Percentiles rank a stretch among this genome's conserved stretches.
Evolutionary conservation across 345 rosid species (phyloP).

Genomic region (Citrus trifoliata): DNA sequence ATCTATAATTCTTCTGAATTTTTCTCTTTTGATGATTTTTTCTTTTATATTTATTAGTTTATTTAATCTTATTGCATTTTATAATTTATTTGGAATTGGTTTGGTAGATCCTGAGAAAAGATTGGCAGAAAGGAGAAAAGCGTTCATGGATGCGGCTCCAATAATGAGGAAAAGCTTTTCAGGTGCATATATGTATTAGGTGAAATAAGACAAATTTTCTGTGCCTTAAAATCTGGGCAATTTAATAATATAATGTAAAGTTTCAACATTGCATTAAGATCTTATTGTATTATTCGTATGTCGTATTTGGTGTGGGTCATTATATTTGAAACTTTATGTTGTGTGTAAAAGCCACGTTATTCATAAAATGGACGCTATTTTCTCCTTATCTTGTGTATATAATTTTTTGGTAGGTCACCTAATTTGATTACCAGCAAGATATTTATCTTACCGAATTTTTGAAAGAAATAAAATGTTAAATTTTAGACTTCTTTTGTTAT

Average conservation of each 20-base stretch:
- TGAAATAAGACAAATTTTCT: slow-evolving; percentile 9
- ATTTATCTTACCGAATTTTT: slow-evolving; percentile 2
- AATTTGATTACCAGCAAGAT: slow-evolving; percentile 10
- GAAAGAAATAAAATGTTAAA: slow-evolving; percentile 7
- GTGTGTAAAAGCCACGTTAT: too few species aligned
- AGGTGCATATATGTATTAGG: slow-evolving; percentile 37
- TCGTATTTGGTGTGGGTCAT: slow-evolving; percentile 3
- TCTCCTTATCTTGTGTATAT: background rate
- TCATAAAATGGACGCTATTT: too few species aligned
- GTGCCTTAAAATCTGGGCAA: background rate
- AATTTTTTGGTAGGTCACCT: slow-evolving; percentile 56
- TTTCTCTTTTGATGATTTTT: background rate
- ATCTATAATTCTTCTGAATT: too few species aligned
- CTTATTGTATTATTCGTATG: slow-evolving; percentile 6
- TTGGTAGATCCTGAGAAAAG: slow-evolving; percentile 47
- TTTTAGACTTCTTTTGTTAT: slow-evolving; percentile 5
- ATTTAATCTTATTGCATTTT: background rate
- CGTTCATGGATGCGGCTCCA: slow-evolving; percentile 49
- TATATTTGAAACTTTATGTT: background rate
- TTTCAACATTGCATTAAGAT: background rate
- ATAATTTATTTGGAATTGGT: slow-evolving; percentile 10
- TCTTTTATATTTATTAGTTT: background rate
- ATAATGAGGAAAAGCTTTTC: slow-evolving; percentile 56
- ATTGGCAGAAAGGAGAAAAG: slow-evolving; percentile 31
- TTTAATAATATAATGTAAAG: background rate